Percentiles rank a stretch among this genome's conserved stretches.
These are phyloP conservation scores for Cryomyces antarcticus DNA, from an alignment of 495 filamentous ascomycete genomes.

Conservation along the genomic window DNA sequence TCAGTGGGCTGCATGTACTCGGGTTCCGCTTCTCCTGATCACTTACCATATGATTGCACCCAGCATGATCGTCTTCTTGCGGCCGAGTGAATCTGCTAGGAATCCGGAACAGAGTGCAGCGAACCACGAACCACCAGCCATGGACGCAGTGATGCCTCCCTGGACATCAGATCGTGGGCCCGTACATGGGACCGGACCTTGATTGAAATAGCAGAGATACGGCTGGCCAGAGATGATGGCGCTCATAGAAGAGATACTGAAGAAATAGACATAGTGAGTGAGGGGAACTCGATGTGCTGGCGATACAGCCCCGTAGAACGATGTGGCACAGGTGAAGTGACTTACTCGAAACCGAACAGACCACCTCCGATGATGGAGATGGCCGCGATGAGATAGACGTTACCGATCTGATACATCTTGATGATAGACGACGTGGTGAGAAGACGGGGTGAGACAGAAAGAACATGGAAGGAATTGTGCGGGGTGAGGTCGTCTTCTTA, in stretches of 20 bases:
- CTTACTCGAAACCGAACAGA: slow-evolving; percentile 53
- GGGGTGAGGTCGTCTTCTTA: too few species aligned
- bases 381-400: slow-evolving; percentile 55
- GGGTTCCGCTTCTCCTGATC: too few species aligned
- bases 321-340: too few species aligned
- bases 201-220: slow-evolving; percentile 22
- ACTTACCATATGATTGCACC: slow-evolving; percentile 43
- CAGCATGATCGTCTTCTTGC: slow-evolving; percentile 44
- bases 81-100: slow-evolving; percentile 44
- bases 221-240: slow-evolving; percentile 31
- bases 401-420: slow-evolving; percentile 23
- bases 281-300: too few species aligned
- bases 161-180: slow-evolving; percentile 15
- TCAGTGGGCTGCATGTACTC: background rate
- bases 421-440: too few species aligned
- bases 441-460: too few species aligned
- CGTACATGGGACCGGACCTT: slow-evolving; percentile 10
- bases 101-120: slow-evolving; percentile 47
- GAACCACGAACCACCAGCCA: slow-evolving; percentile 60
- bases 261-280: too few species aligned
- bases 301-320: too few species aligned
- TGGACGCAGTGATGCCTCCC: slow-evolving; percentile 29
- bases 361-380: slow-evolving; percentile 58
- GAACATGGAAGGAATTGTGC: too few species aligned
- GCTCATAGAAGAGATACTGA: slow-evolving; percentile 51